Percentiles rank a stretch among this genome's conserved stretches.
Conservation (phyloP, 352 stramenopile species). For the Achlya hypogyna region DNA sequence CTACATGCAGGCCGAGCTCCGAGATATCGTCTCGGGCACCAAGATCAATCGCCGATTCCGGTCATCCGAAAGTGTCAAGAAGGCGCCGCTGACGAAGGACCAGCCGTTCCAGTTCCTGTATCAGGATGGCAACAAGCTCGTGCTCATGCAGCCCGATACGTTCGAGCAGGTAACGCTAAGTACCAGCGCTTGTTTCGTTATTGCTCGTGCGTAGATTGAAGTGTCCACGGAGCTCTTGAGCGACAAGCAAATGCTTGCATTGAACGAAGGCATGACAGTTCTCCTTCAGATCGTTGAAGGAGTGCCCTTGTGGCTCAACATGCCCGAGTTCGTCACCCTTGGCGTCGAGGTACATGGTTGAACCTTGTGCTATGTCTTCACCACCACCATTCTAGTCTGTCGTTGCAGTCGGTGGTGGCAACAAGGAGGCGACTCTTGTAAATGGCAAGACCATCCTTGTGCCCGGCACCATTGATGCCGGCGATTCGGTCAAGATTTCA, state of each 20-base stretch:
- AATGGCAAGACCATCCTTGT: constrained; percentile 77
- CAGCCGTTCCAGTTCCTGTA: constrained; percentile 80
- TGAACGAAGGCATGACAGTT: constrained; percentile 69
- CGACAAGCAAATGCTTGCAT: constrained; percentile 61
- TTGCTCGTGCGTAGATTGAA: constrained; percentile 40
- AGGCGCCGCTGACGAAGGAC: constrained; percentile 62
- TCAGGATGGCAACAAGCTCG: constrained; percentile 60
- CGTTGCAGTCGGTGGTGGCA: neutral
- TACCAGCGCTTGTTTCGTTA: neutral
- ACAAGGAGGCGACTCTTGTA: constrained; percentile 67
- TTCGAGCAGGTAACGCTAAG: constrained; percentile 58
- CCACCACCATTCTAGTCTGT: neutral
- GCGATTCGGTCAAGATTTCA: constrained; percentile 59
- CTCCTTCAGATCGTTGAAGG: constrained; percentile 79
- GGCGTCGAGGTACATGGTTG: constrained; percentile 40
- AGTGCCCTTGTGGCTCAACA: constrained; percentile 77
- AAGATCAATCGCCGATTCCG: constrained; percentile 80
- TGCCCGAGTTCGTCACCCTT: constrained; percentile 73
- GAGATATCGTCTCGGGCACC: constrained; percentile 79
- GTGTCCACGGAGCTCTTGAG: constrained; percentile 59
- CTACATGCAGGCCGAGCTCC: constrained; percentile 73
- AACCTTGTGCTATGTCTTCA: neutral
- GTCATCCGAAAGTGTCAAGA: constrained; percentile 65
- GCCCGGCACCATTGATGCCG: constrained; percentile 71
- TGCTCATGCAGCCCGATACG: constrained; percentile 73